phyloP scores from a whole-genome alignment of 2,329 filamentous ascomycete species.

The Hymenoscyphus fructigenus region DNA sequence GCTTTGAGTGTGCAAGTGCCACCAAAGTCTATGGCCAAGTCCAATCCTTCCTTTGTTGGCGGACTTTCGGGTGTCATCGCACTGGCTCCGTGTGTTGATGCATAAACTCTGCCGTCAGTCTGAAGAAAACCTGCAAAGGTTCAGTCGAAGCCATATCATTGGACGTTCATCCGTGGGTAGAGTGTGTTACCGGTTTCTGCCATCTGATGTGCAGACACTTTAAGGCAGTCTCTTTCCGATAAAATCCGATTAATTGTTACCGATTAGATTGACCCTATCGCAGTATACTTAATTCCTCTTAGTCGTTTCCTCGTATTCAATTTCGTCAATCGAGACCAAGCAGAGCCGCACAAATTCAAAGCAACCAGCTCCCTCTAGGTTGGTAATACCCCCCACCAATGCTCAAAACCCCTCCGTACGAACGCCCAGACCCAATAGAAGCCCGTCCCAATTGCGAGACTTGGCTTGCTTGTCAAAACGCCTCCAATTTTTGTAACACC shows the following conservation, averaged over 20 bases:
- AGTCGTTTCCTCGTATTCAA: background rate
- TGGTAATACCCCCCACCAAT: background rate
- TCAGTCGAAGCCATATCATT: background rate
- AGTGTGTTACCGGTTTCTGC: background rate
- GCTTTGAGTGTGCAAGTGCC: background rate
- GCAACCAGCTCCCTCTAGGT: background rate
- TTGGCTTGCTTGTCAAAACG: background rate
- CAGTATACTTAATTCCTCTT: too few relatives aligned
- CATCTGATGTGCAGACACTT: background rate
- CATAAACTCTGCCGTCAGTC: background rate
- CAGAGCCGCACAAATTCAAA: background rate
- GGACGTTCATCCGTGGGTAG: background rate
- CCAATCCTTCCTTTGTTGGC: background rate
- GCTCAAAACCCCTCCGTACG: background rate
- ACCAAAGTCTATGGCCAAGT: background rate
- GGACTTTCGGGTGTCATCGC: background rate
- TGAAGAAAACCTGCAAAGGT: background rate
- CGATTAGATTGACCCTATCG: too few relatives aligned
- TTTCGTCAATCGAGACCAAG: background rate
- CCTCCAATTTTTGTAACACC: background rate
- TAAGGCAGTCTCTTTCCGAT: background rate
- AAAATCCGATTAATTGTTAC: background rate
- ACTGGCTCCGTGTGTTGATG: background rate
- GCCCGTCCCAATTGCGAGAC: background rate
- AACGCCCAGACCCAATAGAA: background rate